Conservation (phyloP, 148 eudicot genomes). For the Suaeda aralocaspica region DNA sequence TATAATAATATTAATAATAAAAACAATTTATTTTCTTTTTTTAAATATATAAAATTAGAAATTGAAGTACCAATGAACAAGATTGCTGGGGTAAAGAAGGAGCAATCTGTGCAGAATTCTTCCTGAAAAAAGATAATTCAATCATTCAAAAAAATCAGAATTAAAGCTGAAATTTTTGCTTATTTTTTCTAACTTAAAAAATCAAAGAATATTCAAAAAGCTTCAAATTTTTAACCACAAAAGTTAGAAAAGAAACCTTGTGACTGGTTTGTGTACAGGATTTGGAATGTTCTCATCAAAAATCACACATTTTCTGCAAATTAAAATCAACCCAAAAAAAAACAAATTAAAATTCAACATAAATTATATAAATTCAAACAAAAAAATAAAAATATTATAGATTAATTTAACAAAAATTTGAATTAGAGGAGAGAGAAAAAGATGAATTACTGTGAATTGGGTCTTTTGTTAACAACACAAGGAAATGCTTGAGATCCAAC, state of each 20-base stretch:
- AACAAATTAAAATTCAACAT: not conserved
- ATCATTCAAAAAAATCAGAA: conserved; percentile 11
- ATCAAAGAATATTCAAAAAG: not conserved
- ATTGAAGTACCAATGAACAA: conserved; percentile 19
- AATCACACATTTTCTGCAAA: conserved; percentile 34
- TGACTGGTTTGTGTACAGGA: conserved; percentile 41
- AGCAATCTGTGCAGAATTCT: conserved; percentile 33
- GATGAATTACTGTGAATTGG: conserved; percentile 32
- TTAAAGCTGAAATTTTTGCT: not conserved
- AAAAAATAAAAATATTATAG: not conserved
- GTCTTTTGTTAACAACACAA: conserved; percentile 43
- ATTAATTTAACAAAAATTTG: not conserved
- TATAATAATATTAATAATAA: not conserved
- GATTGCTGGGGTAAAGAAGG: conserved; percentile 23
- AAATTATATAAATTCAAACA: not conserved
- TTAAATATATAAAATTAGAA: conserved; percentile 1
- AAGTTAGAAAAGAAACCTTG: conserved; percentile 30
- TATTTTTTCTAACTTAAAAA: not conserved
- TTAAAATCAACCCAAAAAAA: not conserved
- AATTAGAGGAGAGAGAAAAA: not conserved
- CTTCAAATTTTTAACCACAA: not conserved
- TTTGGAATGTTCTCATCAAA: conserved; percentile 32
- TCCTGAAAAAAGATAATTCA: conserved; percentile 24
- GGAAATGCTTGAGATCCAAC: conserved; percentile 42
- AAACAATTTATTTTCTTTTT: too few relatives aligned